Evolutionary conservation across 495 filamentous ascomycete genomes (phyloP), one percentile per base, ranked within the genome.

Genomic region (Tricharina praecox): DNA sequence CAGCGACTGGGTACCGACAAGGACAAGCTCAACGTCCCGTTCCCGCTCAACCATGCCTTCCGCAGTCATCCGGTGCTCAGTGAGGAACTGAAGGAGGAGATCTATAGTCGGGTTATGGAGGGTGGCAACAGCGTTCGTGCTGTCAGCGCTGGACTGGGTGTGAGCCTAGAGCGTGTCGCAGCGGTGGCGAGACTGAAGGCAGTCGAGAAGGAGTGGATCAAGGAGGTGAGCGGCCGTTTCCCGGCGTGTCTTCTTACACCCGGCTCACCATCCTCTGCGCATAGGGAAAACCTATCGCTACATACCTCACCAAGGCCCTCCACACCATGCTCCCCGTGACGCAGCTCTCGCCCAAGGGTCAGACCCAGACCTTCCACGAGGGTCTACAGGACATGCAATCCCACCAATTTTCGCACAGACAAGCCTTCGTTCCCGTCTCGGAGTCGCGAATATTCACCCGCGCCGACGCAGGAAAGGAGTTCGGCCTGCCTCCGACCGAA

Each of bases 371-470:
- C 32, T 46, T 66, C 1, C 85, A 92, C 60, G 90, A 97, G 69
- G 69, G 79, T 38, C 88, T 94, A 63, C 93, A 94, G 64, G 87
- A 94, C 59, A 74, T 97, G 5, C 79, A 79, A 47, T 77, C 85
- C 23, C 87, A 95, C 64, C 74, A 74, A 23, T 63, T 74, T 39
- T 94, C 90, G 0, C 70, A 72, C 39, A 72, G 79, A 47, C 90
- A 96, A 66, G 73, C 93, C 33, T 97, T 95, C 66, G 73, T 83
- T 62, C 90, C 92, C 3, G 76, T 79, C 38, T 81, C 90, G 8
- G 90, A 97, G 64, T 93, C 87, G 15, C 78, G 84, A 18, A 67
- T 78, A 28, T 96, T 94, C 63, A 95, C 82, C 3, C 83, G 92
- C 61, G 72, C 65, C 23, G 88, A 96, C 62, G 92, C 90, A 5